phyloP scores from a whole-genome alignment of 1,284 basidiomycete species.

The Pascua guehoae region DNA sequence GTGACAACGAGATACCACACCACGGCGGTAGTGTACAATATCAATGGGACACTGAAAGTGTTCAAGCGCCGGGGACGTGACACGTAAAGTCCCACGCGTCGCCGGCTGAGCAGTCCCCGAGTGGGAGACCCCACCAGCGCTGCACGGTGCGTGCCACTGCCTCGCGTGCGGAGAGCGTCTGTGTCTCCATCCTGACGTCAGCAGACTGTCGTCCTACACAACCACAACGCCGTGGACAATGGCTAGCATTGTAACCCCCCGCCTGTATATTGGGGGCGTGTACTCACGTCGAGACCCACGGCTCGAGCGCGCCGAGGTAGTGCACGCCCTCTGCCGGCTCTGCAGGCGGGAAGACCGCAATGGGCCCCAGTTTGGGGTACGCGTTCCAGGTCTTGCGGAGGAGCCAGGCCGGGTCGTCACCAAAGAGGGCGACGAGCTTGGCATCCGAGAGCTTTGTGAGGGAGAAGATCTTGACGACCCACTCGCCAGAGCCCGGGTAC shows the following conservation, averaged over 20 bases:
- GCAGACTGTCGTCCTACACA: conserved; percentile 28
- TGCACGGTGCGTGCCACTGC: conserved; percentile 70
- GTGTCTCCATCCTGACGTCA: conserved; percentile 74
- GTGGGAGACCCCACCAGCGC: conserved; percentile 57
- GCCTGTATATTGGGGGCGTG: too few species aligned
- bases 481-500: conserved; percentile 53
- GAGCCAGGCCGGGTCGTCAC: conserved; percentile 70
- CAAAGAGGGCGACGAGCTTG: conserved; percentile 62
- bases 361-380: conserved; percentile 60
- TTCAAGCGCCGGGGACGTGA: conserved; percentile 2
- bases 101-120: conserved; percentile 39
- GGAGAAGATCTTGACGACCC: conserved; percentile 85
- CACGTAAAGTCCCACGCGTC: conserved; percentile 49
- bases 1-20: too few species aligned
- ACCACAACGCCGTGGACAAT: too few species aligned
- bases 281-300: conserved; percentile 55
- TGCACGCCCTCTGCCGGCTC: conserved; percentile 71
- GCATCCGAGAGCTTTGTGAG: conserved; percentile 61
- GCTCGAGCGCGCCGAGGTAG: conserved; percentile 86
- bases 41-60: too few species aligned
- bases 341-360: conserved; percentile 66
- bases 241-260: too few species aligned
- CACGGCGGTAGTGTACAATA: too few species aligned
- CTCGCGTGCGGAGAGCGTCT: conserved; percentile 78
- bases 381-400: conserved; percentile 65